Percentiles rank a stretch among this genome's conserved stretches.
These are phyloP conservation scores for Cordyceps cateniannulata DNA, from an alignment of 2,329 filamentous ascomycete genomes.

Conservation along the genomic window DNA sequence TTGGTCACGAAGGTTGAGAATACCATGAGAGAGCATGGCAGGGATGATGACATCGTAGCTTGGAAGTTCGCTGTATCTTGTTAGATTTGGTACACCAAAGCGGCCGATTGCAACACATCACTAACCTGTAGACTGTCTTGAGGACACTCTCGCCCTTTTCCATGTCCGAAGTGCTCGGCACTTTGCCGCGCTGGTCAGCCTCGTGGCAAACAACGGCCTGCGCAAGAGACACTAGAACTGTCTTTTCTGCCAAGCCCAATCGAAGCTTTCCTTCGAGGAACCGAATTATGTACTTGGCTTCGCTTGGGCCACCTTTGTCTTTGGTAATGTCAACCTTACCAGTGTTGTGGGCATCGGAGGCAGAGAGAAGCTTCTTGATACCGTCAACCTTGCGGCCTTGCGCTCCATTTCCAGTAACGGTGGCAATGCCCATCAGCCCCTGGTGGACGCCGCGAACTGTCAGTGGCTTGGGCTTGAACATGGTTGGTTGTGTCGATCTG, in stretches of 20 bases:
- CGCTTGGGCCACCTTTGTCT: constrained; percentile 88
- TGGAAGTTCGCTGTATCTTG: constrained; percentile 66
- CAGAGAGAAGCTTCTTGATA: constrained; percentile 94
- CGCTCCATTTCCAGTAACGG: constrained; percentile 75
- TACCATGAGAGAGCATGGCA: constrained; percentile 77
- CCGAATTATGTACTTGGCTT: constrained; percentile 88
- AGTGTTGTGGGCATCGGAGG: constrained; percentile 67
- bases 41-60: constrained; percentile 95
- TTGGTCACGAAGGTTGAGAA: constrained; percentile 71
- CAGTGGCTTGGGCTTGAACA: constrained; percentile 94
- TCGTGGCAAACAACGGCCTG: constrained; percentile 87
- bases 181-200: constrained; percentile 59
- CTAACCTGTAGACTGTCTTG: constrained; percentile 82
- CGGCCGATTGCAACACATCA: neutral
- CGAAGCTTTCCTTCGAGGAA: constrained; percentile 93
- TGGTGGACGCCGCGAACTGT: constrained; percentile 84
- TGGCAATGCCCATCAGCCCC: constrained; percentile 82
- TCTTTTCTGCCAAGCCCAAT: constrained; percentile 85
- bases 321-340: constrained; percentile 85
- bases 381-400: constrained; percentile 86
- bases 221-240: constrained; percentile 80
- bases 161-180: constrained; percentile 68
- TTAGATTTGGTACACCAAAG: constrained; percentile 24
- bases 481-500: constrained; percentile 88
- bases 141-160: constrained; percentile 78